Evolutionary conservation across 2,329 filamentous ascomycete species (phyloP), one percentile per base, ranked within the genome.

Genomic region (Trichoderma afroharzianum): DNA sequence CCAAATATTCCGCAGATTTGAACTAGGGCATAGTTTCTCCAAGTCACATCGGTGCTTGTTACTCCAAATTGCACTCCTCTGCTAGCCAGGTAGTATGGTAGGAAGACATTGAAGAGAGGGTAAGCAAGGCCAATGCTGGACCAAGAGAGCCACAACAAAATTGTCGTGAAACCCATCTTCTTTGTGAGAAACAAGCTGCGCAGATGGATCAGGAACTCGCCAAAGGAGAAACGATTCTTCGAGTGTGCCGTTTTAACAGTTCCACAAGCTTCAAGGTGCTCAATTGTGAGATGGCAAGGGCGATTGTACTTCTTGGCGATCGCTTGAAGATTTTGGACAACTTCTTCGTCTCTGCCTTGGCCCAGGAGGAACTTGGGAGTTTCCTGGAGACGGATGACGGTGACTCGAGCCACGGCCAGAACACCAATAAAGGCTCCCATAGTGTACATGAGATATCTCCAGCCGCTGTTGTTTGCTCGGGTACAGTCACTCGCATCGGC

Each of bases 31-130:
- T 92, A 92, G 79, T 93, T 91, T 63, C 90, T 85, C 89, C 90
- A 92, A 3, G 84, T 87, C 21, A 68, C 71, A 59, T 72, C 69
- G 24, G 88, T 90, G 58, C 88, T 76, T 3, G 91, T 77, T 0
- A 88, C 88, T 2, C 89, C 89, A 55, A 91, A 74, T 30, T 68
- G 33, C 11, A 73, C 69, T 15, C 73, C 74, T 6, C 74, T 72
- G 62, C 39, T 75, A 15, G 63, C 50, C 50, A 32, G 74, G 9
- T 76, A 77, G 39, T 78, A 81, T 77, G 87, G 87, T 2, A 92
- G 80, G 77, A 92, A 93, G 70, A 92, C 88, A 74, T 91, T 90
- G 80, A 90, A 93, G 0, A 93, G 82, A 0, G 91, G 90, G 75
- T 92, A 92, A 1, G 88, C 90, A 0, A 92, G 84, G 2, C 90